Evolutionary conservation across 2,329 filamentous ascomycete species (phyloP).

Genomic region (Myriosclerotinia curreyana): DNA sequence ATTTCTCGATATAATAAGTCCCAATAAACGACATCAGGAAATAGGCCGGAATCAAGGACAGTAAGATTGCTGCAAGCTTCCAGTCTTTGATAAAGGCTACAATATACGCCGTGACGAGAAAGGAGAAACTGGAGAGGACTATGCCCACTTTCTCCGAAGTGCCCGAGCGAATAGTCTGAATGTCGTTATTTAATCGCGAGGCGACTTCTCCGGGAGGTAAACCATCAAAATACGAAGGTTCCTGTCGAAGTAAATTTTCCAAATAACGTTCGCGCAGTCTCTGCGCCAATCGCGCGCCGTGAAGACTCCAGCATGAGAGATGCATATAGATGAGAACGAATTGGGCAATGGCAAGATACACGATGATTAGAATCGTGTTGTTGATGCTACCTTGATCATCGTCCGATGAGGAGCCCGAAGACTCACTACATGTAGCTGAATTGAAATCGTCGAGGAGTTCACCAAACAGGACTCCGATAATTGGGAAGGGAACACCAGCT

Average conservation of each 20-base stretch:
- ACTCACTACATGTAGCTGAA: constrained; percentile 43
- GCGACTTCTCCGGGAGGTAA: constrained; percentile 51
- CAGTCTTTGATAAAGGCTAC: constrained; percentile 58
- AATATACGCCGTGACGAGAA: constrained; percentile 56
- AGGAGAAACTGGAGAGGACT: constrained; percentile 52
- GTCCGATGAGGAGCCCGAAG: constrained; percentile 10
- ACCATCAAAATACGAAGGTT: constrained; percentile 53
- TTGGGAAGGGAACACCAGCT: constrained; percentile 59
- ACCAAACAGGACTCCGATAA: constrained; percentile 63
- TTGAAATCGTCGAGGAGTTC: constrained; percentile 63
- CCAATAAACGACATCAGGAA: constrained; percentile 46
- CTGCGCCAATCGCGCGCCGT: constrained; percentile 53
- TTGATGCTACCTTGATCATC: constrained; percentile 23
- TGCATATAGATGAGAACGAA: constrained; percentile 64
- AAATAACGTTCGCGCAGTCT: constrained; percentile 53
- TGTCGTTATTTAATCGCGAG: constrained; percentile 51
- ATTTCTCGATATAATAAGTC: constrained; percentile 47
- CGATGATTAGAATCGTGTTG: constrained; percentile 56
- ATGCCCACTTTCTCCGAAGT: constrained; percentile 60
- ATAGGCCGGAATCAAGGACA: constrained; percentile 35
- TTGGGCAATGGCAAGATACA: constrained; percentile 62
- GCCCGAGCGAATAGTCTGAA: constrained; percentile 55
- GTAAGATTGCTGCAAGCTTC: constrained; percentile 49
- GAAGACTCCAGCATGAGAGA: constrained; percentile 56
- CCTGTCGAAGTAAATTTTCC: constrained; percentile 50